Percentiles rank a stretch among this genome's conserved stretches.
phyloP scores from a whole-genome alignment of 2,329 filamentous ascomycete genomes.

The Aureobasidium sp. region DNA sequence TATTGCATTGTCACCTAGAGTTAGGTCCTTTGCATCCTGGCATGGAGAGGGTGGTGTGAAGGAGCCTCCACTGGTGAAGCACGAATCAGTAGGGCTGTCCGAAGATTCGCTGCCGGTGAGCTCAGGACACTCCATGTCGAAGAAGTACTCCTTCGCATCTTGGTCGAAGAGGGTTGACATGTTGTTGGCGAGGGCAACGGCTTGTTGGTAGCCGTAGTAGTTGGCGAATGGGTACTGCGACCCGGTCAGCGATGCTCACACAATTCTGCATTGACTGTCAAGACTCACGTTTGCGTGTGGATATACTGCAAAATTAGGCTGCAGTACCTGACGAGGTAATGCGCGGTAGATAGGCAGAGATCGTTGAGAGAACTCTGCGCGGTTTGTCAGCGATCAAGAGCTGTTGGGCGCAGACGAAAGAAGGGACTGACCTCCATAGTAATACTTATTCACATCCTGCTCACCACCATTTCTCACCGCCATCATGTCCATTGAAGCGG shows the following conservation, averaged over 20 bases:
- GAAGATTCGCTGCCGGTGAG: constrained; percentile 3
- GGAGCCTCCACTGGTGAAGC: not conserved
- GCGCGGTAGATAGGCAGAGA: not conserved
- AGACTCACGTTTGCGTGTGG: constrained; percentile 6
- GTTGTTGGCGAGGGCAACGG: not conserved
- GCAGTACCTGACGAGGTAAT: not conserved
- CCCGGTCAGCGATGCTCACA: not conserved
- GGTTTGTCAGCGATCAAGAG: constrained; percentile 4
- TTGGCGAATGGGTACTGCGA: not conserved
- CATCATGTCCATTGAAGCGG: constrained; percentile 10
- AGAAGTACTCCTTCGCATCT: constrained; percentile 1
- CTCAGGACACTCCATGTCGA: constrained; percentile 9
- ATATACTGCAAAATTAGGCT: not conserved
- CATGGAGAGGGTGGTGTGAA: not conserved
- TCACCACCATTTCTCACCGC: constrained; percentile 10
- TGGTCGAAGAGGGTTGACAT: not conserved
- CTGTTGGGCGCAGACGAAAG: not conserved
- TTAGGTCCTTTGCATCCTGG: not conserved
- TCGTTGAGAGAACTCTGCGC: not conserved
- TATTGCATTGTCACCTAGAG: not conserved
- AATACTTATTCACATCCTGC: constrained; percentile 4
- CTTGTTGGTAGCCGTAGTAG: constrained; percentile 1
- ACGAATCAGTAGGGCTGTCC: not conserved
- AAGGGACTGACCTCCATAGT: constrained; percentile 1
- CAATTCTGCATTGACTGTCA: not conserved